phyloP scores from a whole-genome alignment of 768 basidiomycete genomes.

The button mushroom (Agaricus bisporus) region DNA sequence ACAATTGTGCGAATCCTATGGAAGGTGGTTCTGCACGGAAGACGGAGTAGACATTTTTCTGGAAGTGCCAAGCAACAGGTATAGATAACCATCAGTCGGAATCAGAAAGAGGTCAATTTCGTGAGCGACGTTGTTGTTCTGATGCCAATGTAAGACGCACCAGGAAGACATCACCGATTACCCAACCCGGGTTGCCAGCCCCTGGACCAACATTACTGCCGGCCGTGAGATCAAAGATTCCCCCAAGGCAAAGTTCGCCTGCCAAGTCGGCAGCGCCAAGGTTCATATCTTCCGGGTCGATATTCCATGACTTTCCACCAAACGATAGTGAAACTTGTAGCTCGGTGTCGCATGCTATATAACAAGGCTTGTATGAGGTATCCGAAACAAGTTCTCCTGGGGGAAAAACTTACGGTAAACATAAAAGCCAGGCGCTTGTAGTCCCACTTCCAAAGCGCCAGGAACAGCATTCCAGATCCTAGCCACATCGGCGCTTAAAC shows the following conservation, averaged over 20 bases:
- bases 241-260: constrained; percentile 47
- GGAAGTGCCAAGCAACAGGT: background rate
- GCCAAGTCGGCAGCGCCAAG: constrained; percentile 42
- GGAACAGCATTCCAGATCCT: constrained; percentile 63
- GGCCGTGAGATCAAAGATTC: constrained; percentile 60
- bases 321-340: constrained; percentile 64
- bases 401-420: constrained; percentile 56
- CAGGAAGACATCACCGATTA: constrained; percentile 71
- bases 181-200: constrained; percentile 44
- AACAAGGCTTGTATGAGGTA: background rate
- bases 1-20: constrained; percentile 46
- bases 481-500: constrained; percentile 53
- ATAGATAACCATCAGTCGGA: background rate
- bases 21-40: constrained; percentile 41
- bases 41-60: constrained; percentile 54
- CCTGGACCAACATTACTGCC: constrained; percentile 40
- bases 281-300: constrained; percentile 75
- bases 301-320: constrained; percentile 73
- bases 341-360: constrained; percentile 58
- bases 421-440: constrained; percentile 61
- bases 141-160: constrained; percentile 18
- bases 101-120: background rate
- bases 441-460: constrained; percentile 33
- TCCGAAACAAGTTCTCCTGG: background rate
- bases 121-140: no score